Evolutionary conservation across 768 basidiomycete species (phyloP), one percentile per base, ranked within the genome.

Genomic region (Lactarius trivialis): DNA sequence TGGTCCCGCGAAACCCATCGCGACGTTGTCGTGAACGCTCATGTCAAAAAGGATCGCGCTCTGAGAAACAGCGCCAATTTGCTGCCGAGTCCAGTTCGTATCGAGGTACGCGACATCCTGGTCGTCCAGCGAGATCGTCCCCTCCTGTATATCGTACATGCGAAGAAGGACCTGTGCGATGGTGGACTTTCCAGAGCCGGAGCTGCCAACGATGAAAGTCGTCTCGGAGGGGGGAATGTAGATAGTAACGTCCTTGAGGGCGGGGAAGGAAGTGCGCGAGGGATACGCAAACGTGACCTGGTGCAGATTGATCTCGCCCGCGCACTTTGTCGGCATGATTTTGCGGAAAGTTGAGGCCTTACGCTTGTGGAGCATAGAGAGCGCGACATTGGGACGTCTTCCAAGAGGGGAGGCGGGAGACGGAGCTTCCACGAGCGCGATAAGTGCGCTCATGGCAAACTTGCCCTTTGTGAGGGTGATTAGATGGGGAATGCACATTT

Each of bases 11-110:
- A 85, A 74, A 4, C 86, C 92, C 61, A 96, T 81, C 0, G 89
- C 89, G 62, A 97, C 82, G 68, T 98, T 98, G 67, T 95, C 90
- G 68, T 89, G 87, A 1, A 98, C 77, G 14, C 77, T 86, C 69
- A 85, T 82, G 56, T 90, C 88, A 67, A 93, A 91, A 4, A 97
- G 75, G 52, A 94, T 85, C 32, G 85, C 85, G 50, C 84, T 84
- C 73, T 97, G 94, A 0, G 82, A 81, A 19, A 99, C 86, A 11
- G 85, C 85, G 0, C 85, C 87, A 41, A 98, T 80, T 66, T 90
- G 82, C 9, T 76, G 72, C 5, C 84, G 75, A n/a, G 85, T 77
- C 83, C 86, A 97, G 2, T 70, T 68, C 26, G 81, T 76, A 68
- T 95, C 92, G 60, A 96, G 80, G 71, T 83, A 88, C 15, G 78